Evolutionary conservation across 345 rosid genomes (phyloP), one percentile per base, ranked within the genome.

Genomic region (Toxicodendron radicans): DNA sequence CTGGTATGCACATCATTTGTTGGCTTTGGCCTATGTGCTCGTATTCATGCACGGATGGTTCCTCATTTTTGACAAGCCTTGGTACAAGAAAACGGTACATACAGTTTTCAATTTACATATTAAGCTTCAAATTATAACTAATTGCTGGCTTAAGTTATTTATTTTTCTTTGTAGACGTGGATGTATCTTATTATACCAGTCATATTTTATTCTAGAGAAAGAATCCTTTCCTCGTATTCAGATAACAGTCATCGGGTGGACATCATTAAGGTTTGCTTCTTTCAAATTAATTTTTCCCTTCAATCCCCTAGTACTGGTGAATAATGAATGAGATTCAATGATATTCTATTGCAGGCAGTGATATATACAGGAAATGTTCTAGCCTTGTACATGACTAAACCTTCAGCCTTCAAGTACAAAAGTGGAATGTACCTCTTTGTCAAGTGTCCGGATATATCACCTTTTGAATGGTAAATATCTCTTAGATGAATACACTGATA

Each of bases 381-480:
- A 30, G 98, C 98, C 21, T 80, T 93, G 10, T 91, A 95, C 84
- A 82, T 95, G 72, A 85, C 87, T 10, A 95, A 95, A 80, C 99
- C 99, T 60, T 81, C 79, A 13, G 95, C 89, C 30, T 95, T 95
- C 79, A 89, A 79, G 79, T 93, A 95, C 79, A 81, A 79, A 82
- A 95, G 98, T 79, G 99, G 99, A 69, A 95, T 95, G 99, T 93
- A 95, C 79, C 80, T 93, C 73, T 95, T 95, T 66, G 81, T 95
- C 80, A 93, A 95, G 84, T 91, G 97, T 74, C 98, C 91, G 1
- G 84, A 95, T 71, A 76, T 95, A 66, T 90, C 98, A 2, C 78
- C 64, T 24, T 93, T 91, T 53, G 98, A 95, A 80, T 95, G 99
- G 98, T 91, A 82, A 74, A 3, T 17, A n/a, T 30, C 32, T 48